A percentile compares a stretch with the other conserved stretches of the same genome.
Conservation (phyloP, 768 basidiomycete genomes). For the Galerina sulciceps region DNA sequence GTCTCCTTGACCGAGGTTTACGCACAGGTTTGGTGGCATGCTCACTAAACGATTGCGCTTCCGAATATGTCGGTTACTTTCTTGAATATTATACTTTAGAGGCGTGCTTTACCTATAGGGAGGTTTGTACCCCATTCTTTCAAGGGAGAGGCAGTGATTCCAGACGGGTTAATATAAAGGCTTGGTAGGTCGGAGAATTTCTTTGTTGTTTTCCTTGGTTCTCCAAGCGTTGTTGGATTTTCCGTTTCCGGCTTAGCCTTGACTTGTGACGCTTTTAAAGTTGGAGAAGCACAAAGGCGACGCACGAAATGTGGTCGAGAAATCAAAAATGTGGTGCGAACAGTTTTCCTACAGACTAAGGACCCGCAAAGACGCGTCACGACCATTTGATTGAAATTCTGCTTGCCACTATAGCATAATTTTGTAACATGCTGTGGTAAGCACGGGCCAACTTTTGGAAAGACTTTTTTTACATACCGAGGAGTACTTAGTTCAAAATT, state of each 20-base stretch:
- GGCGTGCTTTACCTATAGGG: too few species aligned
- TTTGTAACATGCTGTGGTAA: too few species aligned
- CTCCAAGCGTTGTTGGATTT: neutral
- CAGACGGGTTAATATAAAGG: constrained; percentile 45
- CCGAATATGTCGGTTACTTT: neutral
- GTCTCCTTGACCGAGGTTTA: neutral
- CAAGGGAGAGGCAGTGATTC: constrained; percentile 45
- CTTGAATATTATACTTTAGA: too few species aligned
- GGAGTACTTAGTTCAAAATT: too few species aligned
- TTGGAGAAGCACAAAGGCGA: constrained; percentile 3
- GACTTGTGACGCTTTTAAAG: neutral
- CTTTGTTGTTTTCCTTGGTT: constrained; percentile 38
- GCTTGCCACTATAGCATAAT: neutral
- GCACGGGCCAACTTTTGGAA: neutral
- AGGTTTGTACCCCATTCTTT: constrained; percentile 34
- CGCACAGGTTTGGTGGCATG: neutral
- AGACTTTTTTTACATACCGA: too few species aligned
- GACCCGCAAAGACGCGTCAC: constrained; percentile 19
- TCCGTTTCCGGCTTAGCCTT: neutral
- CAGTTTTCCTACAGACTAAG: constrained; percentile 29
- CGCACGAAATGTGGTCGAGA: neutral
- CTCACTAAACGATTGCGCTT: neutral
- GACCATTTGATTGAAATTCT: constrained; percentile 12
- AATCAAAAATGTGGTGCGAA: neutral
- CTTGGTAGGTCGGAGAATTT: constrained; percentile 63